These are phyloP conservation scores for Pleurotus citrinopileatus DNA, from an alignment of 768 basidiomycete genomes.

Conservation along the genomic window DNA sequence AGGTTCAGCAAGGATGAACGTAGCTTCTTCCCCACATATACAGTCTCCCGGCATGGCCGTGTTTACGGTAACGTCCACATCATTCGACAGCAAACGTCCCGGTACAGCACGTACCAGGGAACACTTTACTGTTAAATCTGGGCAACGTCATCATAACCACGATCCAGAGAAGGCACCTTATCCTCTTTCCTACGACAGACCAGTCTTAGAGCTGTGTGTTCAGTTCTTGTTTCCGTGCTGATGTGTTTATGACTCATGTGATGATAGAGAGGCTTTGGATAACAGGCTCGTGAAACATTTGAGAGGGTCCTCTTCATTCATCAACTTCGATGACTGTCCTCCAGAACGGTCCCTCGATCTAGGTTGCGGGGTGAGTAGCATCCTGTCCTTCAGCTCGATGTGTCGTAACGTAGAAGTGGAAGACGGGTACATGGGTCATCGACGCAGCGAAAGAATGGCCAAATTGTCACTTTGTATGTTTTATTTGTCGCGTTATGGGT, in stretches of 20 bases:
- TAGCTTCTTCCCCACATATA: constrained; percentile 14
- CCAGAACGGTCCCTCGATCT: constrained; percentile 63
- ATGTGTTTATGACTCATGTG: not conserved
- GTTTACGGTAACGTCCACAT: constrained; percentile 22
- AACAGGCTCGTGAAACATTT: constrained; percentile 46
- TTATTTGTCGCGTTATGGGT: not conserved
- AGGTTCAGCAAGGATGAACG: constrained; percentile 19
- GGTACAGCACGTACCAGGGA: constrained; percentile 43
- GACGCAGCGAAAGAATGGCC: constrained; percentile 74
- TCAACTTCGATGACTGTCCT: constrained; percentile 47
- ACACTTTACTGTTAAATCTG: constrained; percentile 57
- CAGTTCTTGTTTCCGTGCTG: constrained; percentile 1
- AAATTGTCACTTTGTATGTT: constrained; percentile 57
- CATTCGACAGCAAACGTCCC: constrained; percentile 34
- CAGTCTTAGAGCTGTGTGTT: constrained; percentile 65
- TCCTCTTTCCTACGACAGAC: constrained; percentile 67
- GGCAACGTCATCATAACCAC: constrained; percentile 63
- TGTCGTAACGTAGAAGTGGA: constrained; percentile 8
- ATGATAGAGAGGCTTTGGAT: constrained; percentile 52
- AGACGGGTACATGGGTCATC: constrained; percentile 72
- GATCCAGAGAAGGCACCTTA: constrained; percentile 79
- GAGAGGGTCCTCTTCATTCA: constrained; percentile 55
- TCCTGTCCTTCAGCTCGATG: constrained; percentile 27
- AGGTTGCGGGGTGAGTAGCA: constrained; percentile 74
- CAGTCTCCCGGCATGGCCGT: constrained; percentile 20